Base-by-base conservation (phyloP, 495 filamentous ascomycete genomes). In the Platismatia glauca region DNA sequence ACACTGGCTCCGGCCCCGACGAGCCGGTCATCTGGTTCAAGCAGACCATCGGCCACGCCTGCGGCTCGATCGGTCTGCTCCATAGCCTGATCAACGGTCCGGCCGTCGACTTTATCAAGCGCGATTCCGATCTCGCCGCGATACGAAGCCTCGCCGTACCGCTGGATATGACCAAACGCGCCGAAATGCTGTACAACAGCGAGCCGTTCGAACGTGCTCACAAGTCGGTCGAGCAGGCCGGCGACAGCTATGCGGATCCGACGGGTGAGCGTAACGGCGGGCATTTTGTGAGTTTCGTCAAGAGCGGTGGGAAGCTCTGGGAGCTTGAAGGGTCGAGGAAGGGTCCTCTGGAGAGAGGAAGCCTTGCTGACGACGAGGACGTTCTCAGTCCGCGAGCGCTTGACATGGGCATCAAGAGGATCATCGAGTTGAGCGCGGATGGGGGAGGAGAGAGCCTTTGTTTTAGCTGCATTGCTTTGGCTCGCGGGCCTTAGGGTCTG, bases 231-330 rank as follows among this genome's bases (percentile, higher is more conserved):
- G 91, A 90, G 31, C 75, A 70, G 48, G 65, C 82, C 68, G 93
- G 92, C 13, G 88, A 90, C 73, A 90, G 89, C 6, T 74, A 73
- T 41, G 86, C 89, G 55, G 52, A 58, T 16, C 15, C 20, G 33
- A 38, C 70, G 27, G 66, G 56, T 27, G 71, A 72, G 22, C 64
- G 58, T 48, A 64, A 59, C 38, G 67, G 68, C 24, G 69, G 70
- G 43, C 90, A 95, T 71, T 95, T 90, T 76, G 89, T 96, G 64
- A 86, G 84, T 64, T 95, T 95, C 77, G 89, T 92, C 12, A 90
- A 87, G 77, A 73, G 69, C 24, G 81, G 85, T 70, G 84, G 84
- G 53, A 78, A 79, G 64, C 71, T 95, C 64, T 95, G 91, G 85
- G 91, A 95, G 80, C 75, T 96, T 62, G 89, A 95, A 77, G 90